Evolutionary conservation across 257 asterid genomes (phyloP), one percentile per base, ranked within the genome.

Genomic region (Solanum habrochaites): DNA sequence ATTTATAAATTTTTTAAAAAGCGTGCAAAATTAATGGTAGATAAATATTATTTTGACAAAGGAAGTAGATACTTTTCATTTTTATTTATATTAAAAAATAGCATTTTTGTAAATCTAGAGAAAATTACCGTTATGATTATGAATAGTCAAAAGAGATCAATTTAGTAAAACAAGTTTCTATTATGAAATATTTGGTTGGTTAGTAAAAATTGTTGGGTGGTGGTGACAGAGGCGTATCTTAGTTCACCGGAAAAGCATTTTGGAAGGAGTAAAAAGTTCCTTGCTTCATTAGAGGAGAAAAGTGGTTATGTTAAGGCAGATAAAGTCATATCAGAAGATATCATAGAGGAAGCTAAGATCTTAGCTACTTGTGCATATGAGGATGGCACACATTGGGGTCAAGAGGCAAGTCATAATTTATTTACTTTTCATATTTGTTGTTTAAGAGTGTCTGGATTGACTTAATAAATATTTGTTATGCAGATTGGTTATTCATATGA

Each of bases 401-500:
- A 72, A 69, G 69, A 85, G 87, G 87, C 71, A 85, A 85, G 87
- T 80, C 31, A 47, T 27, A 49, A 49, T 2, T 49, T 49, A 49
- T 47, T 47, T 39, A 40, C 39, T 37, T 37, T 37, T 37, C 1
- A 45, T 47, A 47, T 47, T 49, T 49, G 23, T 49, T 49, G 21
- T 52, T 52, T 52, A 16, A 52, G 60, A 52, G 60, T 14, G 18
- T 45, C 13, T 45, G 56, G 56, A 45, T 45, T 52, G 60, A 52
- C 60, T 52, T 52, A 52, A 52, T 52, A 52, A 52, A 52, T 52
- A 52, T 52, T 52, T 52, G 62, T 52, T 52, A 10, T 27, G 56
- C 94, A 95, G 98, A 91, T 94, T 2, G 98, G 98, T 12, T 95
- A 94, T 85, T 92, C 95, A 2, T 95, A 95, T 60, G 93, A 90